Conservation (phyloP, 768 basidiomycete species). For the Pleurotus cornucopiae region DNA sequence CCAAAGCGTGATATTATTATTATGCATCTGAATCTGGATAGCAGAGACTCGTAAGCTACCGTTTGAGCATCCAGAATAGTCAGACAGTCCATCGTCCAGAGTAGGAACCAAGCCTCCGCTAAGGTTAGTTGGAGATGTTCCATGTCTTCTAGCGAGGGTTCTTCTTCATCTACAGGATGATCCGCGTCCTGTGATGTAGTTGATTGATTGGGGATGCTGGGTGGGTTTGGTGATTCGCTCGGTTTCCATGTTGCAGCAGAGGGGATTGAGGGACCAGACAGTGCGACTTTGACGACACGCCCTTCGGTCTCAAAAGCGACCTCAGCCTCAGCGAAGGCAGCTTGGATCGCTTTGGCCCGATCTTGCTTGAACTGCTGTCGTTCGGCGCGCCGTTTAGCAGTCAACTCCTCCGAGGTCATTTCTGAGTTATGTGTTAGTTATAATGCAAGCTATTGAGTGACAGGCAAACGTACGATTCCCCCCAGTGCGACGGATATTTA, state of each 20-base stretch:
- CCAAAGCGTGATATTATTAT: constrained; percentile 2
- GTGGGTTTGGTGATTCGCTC: constrained; percentile 10
- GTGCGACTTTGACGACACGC: constrained; percentile 53
- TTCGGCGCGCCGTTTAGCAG: constrained; percentile 81
- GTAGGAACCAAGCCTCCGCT: constrained; percentile 84
- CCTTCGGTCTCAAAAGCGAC: constrained; percentile 67
- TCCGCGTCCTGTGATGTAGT: constrained; percentile 25
- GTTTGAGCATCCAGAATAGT: constrained; percentile 61
- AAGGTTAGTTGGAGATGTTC: constrained; percentile 91
- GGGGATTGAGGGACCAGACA: constrained; percentile 62
- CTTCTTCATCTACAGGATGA: constrained; percentile 34
- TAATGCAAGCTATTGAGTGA: neutral
- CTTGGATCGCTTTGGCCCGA: constrained; percentile 83
- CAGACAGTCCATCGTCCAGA: constrained; percentile 82
- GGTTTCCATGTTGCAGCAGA: constrained; percentile 83
- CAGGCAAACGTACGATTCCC: constrained; percentile 45
- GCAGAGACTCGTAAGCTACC: constrained; percentile 35
- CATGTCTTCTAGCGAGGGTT: constrained; percentile 61
- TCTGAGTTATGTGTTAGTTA: constrained; percentile 29
- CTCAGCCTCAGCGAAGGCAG: constrained; percentile 77
- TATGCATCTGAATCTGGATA: neutral
- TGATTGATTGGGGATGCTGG: constrained; percentile 13
- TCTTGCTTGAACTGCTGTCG: constrained; percentile 92
- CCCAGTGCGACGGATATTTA: constrained; percentile 57
- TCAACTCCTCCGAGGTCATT: constrained; percentile 87